These are phyloP conservation scores for Orychophragmus violaceus DNA, from an alignment of 345 rosid genomes.

Conservation along the genomic window DNA sequence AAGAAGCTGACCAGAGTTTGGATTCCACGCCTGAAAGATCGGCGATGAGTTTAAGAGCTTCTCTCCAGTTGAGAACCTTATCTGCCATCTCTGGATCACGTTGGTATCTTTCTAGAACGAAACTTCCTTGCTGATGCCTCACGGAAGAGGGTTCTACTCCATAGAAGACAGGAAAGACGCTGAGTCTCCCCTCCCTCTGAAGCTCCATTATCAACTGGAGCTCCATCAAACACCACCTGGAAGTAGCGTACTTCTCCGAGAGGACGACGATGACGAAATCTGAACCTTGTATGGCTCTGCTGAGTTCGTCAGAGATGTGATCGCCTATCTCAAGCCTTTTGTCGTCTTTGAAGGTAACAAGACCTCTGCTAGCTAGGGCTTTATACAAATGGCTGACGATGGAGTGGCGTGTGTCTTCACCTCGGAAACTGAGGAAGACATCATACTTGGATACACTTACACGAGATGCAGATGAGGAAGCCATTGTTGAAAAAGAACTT, in stretches of 20 bases:
- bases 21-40: not conserved
- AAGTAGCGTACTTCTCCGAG: not conserved
- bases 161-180: conserved; percentile 17
- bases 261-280: not conserved
- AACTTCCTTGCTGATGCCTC: not conserved
- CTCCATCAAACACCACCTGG: conserved; percentile 5
- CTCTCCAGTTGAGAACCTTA: not conserved
- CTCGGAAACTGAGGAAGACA: conserved; percentile 13
- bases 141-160: not conserved
- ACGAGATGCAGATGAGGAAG: not conserved
- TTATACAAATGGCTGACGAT: conserved; percentile 2
- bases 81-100: not conserved
- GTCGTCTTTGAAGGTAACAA: conserved; percentile 1
- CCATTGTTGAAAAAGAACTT: too few species aligned
- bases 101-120: not conserved
- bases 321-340: not conserved
- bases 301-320: not conserved
- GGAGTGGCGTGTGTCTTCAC: not conserved
- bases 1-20: not conserved
- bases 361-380: not conserved
- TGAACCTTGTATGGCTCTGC: not conserved
- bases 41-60: not conserved
- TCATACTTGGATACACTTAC: not conserved
- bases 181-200: not conserved
- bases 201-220: conserved; percentile 2